phyloP scores from a whole-genome alignment of 2,329 filamentous ascomycete species.

The Sporothrix pseudoabietina region DNA sequence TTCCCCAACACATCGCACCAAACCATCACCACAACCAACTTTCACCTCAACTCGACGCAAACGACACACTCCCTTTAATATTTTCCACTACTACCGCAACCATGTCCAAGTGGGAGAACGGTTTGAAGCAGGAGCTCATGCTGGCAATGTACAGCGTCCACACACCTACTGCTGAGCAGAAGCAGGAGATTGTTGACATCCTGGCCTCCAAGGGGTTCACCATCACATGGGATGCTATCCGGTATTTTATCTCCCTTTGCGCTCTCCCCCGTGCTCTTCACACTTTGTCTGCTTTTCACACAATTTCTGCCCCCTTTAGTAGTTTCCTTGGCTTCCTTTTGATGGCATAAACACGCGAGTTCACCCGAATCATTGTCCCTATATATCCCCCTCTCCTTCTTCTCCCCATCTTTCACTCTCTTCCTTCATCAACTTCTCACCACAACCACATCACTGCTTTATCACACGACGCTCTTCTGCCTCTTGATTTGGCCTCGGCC shows the following conservation, averaged over 20 bases:
- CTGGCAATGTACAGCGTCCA: constrained; percentile 28
- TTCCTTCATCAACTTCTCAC: not conserved
- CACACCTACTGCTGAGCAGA: constrained; percentile 32
- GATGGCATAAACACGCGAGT: not conserved
- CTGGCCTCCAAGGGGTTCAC: constrained; percentile 34
- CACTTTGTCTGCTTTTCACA: not conserved
- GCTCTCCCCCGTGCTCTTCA: not conserved
- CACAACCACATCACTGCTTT: not conserved
- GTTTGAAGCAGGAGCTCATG: constrained; percentile 32
- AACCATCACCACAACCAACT: not conserved
- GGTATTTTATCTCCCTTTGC: constrained; percentile 29
- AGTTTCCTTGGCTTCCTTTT: not conserved
- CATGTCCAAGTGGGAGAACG: constrained; percentile 33
- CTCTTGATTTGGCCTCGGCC: not conserved
- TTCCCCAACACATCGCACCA: not conserved
- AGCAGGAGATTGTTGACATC: constrained; percentile 30
- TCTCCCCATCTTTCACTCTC: not conserved
- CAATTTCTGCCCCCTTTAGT: not conserved
- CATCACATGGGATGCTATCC: constrained; percentile 37
- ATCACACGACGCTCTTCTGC: too few relatives aligned
- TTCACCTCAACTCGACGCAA: not conserved
- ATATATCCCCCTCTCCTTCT: not conserved
- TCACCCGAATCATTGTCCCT: not conserved
- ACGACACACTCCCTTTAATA: not conserved
- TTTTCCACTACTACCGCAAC: not conserved